Conservation (phyloP, 352 stramenopile species). For the Phytopythium kandeliae region DNA sequence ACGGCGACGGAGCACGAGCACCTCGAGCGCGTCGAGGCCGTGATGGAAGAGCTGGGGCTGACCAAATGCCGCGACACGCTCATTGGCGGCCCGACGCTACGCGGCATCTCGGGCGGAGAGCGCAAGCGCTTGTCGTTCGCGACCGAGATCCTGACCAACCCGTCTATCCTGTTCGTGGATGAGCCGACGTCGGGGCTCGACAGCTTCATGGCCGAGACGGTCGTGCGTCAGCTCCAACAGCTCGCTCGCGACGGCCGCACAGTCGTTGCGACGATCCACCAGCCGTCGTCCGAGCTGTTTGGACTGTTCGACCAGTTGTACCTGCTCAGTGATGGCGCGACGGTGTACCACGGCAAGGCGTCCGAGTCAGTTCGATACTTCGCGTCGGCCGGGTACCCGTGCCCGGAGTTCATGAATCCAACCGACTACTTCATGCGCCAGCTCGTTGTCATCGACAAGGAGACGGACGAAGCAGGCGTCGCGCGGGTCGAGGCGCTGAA, state of each 20-base stretch:
- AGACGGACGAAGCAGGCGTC: slow-evolving; percentile 23
- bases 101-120: slow-evolving; percentile 65
- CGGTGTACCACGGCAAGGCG: slow-evolving; percentile 48
- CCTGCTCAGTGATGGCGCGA: slow-evolving; percentile 34
- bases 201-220: slow-evolving; percentile 37
- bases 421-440: slow-evolving; percentile 65
- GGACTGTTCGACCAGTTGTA: slow-evolving; percentile 50
- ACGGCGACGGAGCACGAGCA: slow-evolving; percentile 11
- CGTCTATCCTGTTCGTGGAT: slow-evolving; percentile 71
- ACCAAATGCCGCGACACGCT: slow-evolving; percentile 31
- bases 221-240: slow-evolving; percentile 34
- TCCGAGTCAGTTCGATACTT: slow-evolving; percentile 44
- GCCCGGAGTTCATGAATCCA: slow-evolving; percentile 42
- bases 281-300: slow-evolving; percentile 16
- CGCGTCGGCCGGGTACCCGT: slow-evolving; percentile 25
- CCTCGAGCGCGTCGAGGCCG: slow-evolving; percentile 16
- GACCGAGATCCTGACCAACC: slow-evolving; percentile 69
- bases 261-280: slow-evolving; percentile 85
- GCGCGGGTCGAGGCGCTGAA: slow-evolving; percentile 33
- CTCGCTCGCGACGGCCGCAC: slow-evolving; percentile 66
- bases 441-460: slow-evolving; percentile 45
- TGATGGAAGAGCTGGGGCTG: slow-evolving; percentile 42
- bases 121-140: slow-evolving; percentile 73
- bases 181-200: slow-evolving; percentile 63
- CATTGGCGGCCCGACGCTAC: slow-evolving; percentile 31